These are phyloP conservation scores for Pseudoperonospora humuli DNA, from an alignment of 352 stramenopile species.

Conservation along the genomic window DNA sequence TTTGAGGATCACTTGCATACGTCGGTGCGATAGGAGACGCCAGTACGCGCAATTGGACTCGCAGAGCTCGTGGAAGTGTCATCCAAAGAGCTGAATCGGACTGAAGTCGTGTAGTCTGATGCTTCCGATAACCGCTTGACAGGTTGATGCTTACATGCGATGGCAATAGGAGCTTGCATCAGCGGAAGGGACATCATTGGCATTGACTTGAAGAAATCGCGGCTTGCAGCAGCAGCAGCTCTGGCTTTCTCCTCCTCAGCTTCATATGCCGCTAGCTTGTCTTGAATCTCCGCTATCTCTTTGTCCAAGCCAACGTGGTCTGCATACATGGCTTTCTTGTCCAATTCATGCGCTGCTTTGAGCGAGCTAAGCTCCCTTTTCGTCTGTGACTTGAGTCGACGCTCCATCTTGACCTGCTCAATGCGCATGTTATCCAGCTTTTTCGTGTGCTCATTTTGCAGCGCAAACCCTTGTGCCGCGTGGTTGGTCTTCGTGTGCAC, in stretches of 20 bases:
- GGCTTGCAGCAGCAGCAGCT: constrained; percentile 14
- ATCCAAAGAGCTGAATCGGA: constrained; percentile 17
- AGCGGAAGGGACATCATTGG: constrained; percentile 27
- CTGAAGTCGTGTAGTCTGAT: constrained; percentile 3
- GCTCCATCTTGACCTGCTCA: constrained; percentile 40
- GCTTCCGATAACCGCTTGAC: constrained; percentile 7
- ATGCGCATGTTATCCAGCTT: constrained; percentile 27
- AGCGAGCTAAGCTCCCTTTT: constrained; percentile 44
- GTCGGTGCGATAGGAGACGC: constrained; percentile 8
- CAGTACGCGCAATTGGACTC: constrained; percentile 10
- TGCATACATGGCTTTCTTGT: constrained; percentile 29
- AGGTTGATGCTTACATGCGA: constrained; percentile 11
- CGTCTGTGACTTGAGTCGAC: constrained; percentile 45
- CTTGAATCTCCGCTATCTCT: constrained; percentile 15
- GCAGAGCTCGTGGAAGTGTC: constrained; percentile 20
- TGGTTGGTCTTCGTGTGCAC: constrained; percentile 59
- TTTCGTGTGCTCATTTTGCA: constrained; percentile 37
- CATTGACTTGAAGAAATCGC: constrained; percentile 41
- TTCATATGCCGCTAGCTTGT: constrained; percentile 21
- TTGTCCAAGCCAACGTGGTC: constrained; percentile 30
- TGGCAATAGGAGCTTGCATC: constrained; percentile 18
- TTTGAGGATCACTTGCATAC: constrained; percentile 22
- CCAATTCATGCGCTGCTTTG: constrained; percentile 39
- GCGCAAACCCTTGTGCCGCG: constrained; percentile 36
- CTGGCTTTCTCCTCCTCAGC: constrained; percentile 12